Conservation (phyloP, 1,284 basidiomycete species). For the Erythrobasidium hasegawianum region DNA sequence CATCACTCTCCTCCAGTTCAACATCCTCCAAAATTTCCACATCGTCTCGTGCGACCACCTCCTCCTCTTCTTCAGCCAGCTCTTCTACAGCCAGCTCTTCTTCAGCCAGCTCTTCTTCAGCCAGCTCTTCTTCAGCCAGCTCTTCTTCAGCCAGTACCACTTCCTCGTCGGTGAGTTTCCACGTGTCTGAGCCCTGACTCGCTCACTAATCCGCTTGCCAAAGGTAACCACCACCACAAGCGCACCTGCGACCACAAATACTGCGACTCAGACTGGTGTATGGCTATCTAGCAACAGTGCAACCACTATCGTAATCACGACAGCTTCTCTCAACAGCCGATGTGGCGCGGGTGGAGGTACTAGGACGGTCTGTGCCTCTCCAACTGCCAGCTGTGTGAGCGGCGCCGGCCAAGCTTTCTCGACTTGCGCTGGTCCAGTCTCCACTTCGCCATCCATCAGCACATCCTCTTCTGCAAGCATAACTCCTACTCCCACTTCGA, state of each 20-base stretch:
- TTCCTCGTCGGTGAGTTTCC: too few species aligned
- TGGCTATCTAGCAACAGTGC: neutral
- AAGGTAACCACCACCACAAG: neutral
- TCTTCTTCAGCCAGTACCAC: neutral
- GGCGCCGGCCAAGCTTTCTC: too few species aligned
- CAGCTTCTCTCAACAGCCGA: neutral
- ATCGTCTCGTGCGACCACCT: neutral
- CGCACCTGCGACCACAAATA: neutral
- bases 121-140: neutral
- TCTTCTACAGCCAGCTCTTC: neutral
- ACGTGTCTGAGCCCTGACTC: too few species aligned
- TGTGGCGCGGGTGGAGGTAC: neutral
- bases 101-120: neutral
- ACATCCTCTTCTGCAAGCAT: neutral
- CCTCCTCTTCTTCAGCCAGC: neutral
- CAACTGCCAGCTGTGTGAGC: too few species aligned
- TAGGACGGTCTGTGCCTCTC: neutral
- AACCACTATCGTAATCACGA: neutral
- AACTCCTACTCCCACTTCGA: neutral
- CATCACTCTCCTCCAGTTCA: neutral
- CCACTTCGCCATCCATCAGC: neutral
- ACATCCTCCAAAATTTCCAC: conserved; percentile 6
- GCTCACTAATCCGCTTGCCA: too few species aligned
- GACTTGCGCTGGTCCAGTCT: neutral
- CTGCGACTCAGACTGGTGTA: neutral